A percentile compares a stretch with the other conserved stretches of the same genome.
These are phyloP conservation scores for Melaleuca alternifolia DNA, from an alignment of 345 rosid species.

Conservation along the genomic window DNA sequence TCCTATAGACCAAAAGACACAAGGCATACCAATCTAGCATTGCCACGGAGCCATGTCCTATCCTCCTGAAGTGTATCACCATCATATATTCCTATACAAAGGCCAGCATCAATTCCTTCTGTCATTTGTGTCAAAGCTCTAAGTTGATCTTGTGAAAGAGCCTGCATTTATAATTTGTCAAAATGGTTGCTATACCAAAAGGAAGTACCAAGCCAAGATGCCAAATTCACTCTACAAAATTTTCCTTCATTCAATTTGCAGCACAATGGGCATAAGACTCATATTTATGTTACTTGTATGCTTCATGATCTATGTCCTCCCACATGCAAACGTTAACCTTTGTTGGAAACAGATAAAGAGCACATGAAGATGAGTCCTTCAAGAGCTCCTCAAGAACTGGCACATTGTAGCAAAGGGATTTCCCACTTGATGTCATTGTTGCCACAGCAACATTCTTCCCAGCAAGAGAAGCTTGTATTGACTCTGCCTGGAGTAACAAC, in stretches of 20 bases:
- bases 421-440: conserved; percentile 96
- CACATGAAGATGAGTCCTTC: conserved; percentile 58
- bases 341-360: conserved; percentile 87
- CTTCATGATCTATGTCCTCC: not conserved
- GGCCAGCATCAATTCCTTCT: conserved; percentile 32
- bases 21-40: conserved; percentile 69
- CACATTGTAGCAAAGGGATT: conserved; percentile 93
- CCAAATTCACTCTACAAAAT: not conserved
- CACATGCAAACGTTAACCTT: conserved; percentile 32
- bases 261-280: not conserved
- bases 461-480: conserved; percentile 60
- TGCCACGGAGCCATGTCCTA: conserved; percentile 55
- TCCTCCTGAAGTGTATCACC: conserved; percentile 74
- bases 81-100: conserved; percentile 75
- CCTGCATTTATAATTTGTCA: conserved; percentile 35
- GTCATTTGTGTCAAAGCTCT: conserved; percentile 52
- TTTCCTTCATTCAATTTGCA: not conserved
- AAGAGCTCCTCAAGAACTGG: conserved; percentile 80
- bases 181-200: not conserved
- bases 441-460: conserved; percentile 82
- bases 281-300: not conserved
- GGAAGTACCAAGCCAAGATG: not conserved
- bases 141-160: conserved; percentile 93
- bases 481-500: conserved; percentile 53
- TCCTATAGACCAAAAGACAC: conserved; percentile 1